phyloP scores from a whole-genome alignment of 192 early-diverging fungal genomes.

The Phlyctochytrium bullatum region DNA sequence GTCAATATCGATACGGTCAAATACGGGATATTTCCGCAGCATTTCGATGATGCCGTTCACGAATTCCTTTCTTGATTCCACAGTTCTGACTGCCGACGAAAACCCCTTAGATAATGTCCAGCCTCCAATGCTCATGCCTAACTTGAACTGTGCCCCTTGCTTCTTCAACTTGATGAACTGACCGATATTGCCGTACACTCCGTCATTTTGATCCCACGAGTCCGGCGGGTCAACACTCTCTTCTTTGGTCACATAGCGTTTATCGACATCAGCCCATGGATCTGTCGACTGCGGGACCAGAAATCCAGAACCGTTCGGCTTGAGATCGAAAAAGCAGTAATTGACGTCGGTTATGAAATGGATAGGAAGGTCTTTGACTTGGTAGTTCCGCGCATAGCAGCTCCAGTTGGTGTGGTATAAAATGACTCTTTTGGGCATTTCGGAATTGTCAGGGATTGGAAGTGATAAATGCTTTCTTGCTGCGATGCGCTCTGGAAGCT shows the following conservation, averaged over 20 bases:
- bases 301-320: conserved; percentile 18
- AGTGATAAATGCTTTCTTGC: too few relatives aligned
- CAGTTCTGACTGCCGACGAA: conserved; percentile 42
- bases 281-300: conserved; percentile 37
- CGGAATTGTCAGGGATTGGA: conserved; percentile 4
- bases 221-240: conserved; percentile 43
- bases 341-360: conserved; percentile 49
- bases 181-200: conserved; percentile 45
- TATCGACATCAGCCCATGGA: conserved; percentile 52
- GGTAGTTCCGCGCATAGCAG: conserved; percentile 45
- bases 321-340: conserved; percentile 51
- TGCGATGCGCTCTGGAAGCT: too few relatives aligned
- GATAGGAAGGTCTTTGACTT: conserved; percentile 53
- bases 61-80: conserved; percentile 29
- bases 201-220: conserved; percentile 35
- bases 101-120: conserved; percentile 50
- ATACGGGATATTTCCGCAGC: conserved; percentile 38
- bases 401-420: conserved; percentile 53
- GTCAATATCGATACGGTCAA: conserved; percentile 48
- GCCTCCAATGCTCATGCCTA: conserved; percentile 48
- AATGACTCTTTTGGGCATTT: conserved; percentile 45
- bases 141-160: conserved; percentile 40
- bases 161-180: conserved; percentile 51
- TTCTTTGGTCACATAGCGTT: conserved; percentile 19
- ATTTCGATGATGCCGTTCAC: conserved; percentile 30